Evolutionary conservation across 345 rosid genomes (phyloP), one percentile per base, ranked within the genome.

Genomic region (Ricinus communis): DNA sequence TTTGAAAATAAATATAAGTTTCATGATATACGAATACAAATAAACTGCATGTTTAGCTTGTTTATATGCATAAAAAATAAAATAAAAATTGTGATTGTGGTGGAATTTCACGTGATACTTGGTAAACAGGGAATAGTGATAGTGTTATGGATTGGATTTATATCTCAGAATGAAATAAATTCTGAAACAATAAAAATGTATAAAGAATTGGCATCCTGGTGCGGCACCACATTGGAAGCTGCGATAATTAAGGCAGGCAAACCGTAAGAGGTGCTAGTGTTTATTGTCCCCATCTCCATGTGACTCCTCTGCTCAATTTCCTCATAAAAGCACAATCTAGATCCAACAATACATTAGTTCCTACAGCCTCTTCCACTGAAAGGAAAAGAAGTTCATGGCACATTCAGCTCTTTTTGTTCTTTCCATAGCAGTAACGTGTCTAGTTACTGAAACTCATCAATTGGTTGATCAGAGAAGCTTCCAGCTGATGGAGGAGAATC

Each of bases 241-340:
- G 75, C 55, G 46, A 69, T 46, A 61, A 69, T 61, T 40, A 30
- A 66, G 65, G 70, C 71, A 51, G 73, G 68, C 22, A 45, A 38
- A 36, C 18, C 38, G 19, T 0, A 15, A 28, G 1, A 16, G 8
- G 41, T 41, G 47, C 13, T 4, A 43, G 1, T 9, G 8, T 43
- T 4, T 8, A 43, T 43, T 43, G 47, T 43, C 47, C 12, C 72
- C 67, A 74, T 66, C 65, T 62, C 25, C 71, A 76, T 58, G 80
- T 70, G 76, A 73, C 61, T 46, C 22, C 16, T 46, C 75, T 61
- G 78, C 28, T 49, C 41, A 28, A 43, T 47, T n/a, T 21, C 60
- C 47, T 43, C 47, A 43, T 43, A 43, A 53, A 53, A 53, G 21
- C 57, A 53, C 25, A 53, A 22, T 33, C 24, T 11, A 43, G 47